Percentiles rank a stretch among this genome's conserved stretches.
Conservation (phyloP, 2,329 filamentous ascomycete species). For the Pseudonectria foliicola region DNA sequence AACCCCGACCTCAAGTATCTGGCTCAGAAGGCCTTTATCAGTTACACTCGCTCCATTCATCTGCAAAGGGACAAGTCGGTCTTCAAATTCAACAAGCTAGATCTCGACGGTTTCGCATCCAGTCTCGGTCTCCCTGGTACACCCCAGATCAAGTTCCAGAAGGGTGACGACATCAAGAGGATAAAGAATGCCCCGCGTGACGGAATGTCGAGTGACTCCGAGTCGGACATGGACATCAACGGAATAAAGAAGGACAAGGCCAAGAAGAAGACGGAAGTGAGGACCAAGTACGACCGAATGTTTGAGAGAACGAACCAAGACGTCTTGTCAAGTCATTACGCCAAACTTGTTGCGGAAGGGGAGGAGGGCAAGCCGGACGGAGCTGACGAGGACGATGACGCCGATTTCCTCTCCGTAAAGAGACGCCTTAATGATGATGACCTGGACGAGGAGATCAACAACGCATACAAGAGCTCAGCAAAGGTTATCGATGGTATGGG, state of each 20-base stretch:
- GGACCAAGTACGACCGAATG: slow-evolving; percentile 97
- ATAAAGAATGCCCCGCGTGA: slow-evolving; percentile 78
- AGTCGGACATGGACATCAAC: slow-evolving; percentile 47
- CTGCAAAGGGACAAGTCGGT: slow-evolving; percentile 87
- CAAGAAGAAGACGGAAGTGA: slow-evolving; percentile 64
- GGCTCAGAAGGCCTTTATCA: slow-evolving; percentile 91
- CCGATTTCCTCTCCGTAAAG: slow-evolving; percentile 84
- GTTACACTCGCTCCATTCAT: slow-evolving; percentile 77
- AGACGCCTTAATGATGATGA: slow-evolving; percentile 71
- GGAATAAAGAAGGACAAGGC: slow-evolving; percentile 38
- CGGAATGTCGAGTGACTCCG: slow-evolving; percentile 56
- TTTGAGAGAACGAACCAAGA: slow-evolving; percentile 96
- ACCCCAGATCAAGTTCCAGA: slow-evolving; percentile 87
- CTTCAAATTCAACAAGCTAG: slow-evolving; percentile 76
- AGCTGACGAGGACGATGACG: slow-evolving; percentile 56
- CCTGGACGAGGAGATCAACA: slow-evolving; percentile 42
- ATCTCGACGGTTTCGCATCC: slow-evolving; percentile 77
- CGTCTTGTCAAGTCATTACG: slow-evolving; percentile 88
- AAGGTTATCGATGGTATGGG: slow-evolving; percentile 62
- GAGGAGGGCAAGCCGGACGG: slow-evolving; percentile 37
- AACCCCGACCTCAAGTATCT: slow-evolving; percentile 90
- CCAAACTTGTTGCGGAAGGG: slow-evolving; percentile 67
- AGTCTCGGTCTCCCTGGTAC: slow-evolving; percentile 86
- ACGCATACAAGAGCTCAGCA: slow-evolving; percentile 34
- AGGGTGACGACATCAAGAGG: slow-evolving; percentile 79